Evolutionary conservation across 306 rosid genomes (phyloP), one percentile per base, ranked within the genome.

Genomic region (Rubus idaeus): DNA sequence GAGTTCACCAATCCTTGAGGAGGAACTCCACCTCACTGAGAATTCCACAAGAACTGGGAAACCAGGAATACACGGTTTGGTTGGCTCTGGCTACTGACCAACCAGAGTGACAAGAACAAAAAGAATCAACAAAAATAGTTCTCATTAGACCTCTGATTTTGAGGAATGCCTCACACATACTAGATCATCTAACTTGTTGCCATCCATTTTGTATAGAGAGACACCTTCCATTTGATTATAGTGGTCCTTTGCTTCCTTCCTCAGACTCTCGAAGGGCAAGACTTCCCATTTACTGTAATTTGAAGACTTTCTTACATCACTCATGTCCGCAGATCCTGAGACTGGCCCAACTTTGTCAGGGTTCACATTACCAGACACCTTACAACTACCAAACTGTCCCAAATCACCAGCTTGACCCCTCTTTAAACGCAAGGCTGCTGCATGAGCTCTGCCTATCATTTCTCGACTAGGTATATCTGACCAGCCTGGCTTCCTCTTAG

Each of bases 151-250:
- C 55, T 79, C 86, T 41, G 92, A 84, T 79, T 81, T 77, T 53
- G 66, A 88, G 72, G 95, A 82, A 85, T 92, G 97, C 83, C 84
- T 90, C 63, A 92, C 98, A 68, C 98, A 95, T 8, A 95, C 98
- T 30, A 95, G 90, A 82, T 95, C 98, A 74, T 95, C 98, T 91
- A 95, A 81, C 85, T 82, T 95, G 75, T 95, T 95, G 56, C 98
- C 98, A 66, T 95, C 96, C 98, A 95, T 90, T 87, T 95, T 95
- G 88, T 92, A 95, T 3, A 87, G 83, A 42, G 98, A 88, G 55
- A 90, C 97, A 76, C 90, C 90, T 85, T 90, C 87, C 97, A 92
- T 95, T 84, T 92, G 93, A 49, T 35, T 77, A 74, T 85, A 90
- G 74, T 90, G 90, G 81, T 87, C 85, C 62, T 68, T 89, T 71